Base-by-base conservation (phyloP, 106 monocot genomes). In the Dendrobium huoshanense region DNA sequence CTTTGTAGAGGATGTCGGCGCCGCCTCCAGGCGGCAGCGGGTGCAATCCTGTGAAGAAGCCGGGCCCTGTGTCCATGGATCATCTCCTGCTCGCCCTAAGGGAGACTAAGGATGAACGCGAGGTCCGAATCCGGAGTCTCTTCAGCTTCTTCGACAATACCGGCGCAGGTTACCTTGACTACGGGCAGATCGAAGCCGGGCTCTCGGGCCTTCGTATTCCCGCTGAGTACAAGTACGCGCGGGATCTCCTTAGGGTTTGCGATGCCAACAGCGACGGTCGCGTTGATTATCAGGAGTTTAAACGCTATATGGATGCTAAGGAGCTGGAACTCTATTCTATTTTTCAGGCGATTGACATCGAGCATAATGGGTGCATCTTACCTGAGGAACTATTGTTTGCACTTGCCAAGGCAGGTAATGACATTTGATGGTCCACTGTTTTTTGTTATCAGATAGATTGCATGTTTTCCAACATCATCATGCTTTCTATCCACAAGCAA, bases 341-440 rank as follows among this genome's bases (percentile, higher is more conserved):
- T 75, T 99, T 99, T 77, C 93, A 95, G 87, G 87, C 89, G 0
- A 99, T 99, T 20, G 98, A 99, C 27, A 92, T 91, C 24, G 92
- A 95, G 88, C 98, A 99, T 64, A 99, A 91, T 67, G 95, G 92
- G 5, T 93, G 98, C 84, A 99, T 99, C 73, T 84, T 95, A 11
- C 98, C 98, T 0, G 98, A 95, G 87, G 95, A 95, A 83, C 89
- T 99, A 31, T 91, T 85, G 88, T 92, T 91, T 78, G 98, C 98
- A 7, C 98, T 99, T 79, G 87, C 86, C 70, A 95, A 90, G 89
- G 91, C 92, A 48, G 98, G 98, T 99, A 95, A 73, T 61, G 16
- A 11, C n/a, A 74, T 19, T 18, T 20, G 74, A n/a, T 41, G 31
- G 11, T 70, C 70, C 19, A 13, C 27, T 70, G 70, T 16, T 20